Percentiles rank a stretch among this genome's conserved stretches.
Conservation (phyloP, 768 basidiomycete genomes). For the Suillus lakei region DNA sequence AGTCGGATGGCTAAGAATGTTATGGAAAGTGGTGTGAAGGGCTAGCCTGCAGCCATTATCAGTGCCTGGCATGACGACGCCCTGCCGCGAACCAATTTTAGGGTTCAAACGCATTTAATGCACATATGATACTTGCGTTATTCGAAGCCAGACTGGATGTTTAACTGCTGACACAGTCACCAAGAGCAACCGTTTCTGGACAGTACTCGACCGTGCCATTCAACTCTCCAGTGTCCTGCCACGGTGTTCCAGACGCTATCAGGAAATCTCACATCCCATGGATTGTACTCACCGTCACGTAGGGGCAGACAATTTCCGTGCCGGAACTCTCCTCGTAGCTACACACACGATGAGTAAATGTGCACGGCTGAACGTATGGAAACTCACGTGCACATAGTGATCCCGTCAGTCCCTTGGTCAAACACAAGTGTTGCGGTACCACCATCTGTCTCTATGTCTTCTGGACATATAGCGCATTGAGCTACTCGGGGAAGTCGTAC, state of each 20-base stretch:
- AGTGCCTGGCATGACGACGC: not conserved
- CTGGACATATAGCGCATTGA: slow-evolving; percentile 2
- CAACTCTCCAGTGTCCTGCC: slow-evolving; percentile 1
- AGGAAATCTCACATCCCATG: not conserved
- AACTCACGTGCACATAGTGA: slow-evolving; percentile 1
- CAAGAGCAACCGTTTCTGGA: not conserved
- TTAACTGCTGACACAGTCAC: not conserved
- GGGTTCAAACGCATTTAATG: not conserved
- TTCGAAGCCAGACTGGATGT: not conserved
- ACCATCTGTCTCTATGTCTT: not conserved
- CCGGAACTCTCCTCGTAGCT: slow-evolving; percentile 2
- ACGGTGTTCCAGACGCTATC: not conserved
- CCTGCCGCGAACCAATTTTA: not conserved
- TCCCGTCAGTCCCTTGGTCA: not conserved
- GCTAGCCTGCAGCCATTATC: not conserved
- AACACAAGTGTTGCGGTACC: not conserved
- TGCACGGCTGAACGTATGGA: not conserved
- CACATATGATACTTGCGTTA: not conserved
- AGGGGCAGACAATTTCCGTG: not conserved
- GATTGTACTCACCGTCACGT: not conserved
- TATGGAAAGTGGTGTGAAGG: not conserved
- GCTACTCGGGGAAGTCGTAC: not conserved
- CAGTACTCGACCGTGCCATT: not conserved
- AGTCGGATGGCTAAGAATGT: not conserved
- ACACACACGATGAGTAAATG: not conserved